Evolutionary conservation across 1,284 basidiomycete species (phyloP), one percentile per base, ranked within the genome.

Genomic region (Ceratobasidium sp.): DNA sequence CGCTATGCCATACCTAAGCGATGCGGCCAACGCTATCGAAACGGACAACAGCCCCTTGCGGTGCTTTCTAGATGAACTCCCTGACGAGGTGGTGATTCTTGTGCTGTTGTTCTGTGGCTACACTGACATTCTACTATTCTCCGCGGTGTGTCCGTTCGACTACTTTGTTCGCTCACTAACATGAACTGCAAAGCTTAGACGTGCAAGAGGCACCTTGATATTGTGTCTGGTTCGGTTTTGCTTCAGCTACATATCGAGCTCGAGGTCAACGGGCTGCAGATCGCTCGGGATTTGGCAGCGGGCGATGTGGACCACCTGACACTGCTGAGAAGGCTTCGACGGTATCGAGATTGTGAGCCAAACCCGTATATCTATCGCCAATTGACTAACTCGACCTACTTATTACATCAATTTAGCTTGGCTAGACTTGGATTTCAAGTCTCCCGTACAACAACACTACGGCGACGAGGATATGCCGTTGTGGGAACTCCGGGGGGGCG

Each of bases 171-270:
- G 3, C n/a, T 19, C 46, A 14, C 31, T 13, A 51, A 22, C 46
- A 1, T 31, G 41, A 29, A 37, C 5, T 6, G 5, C 22, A 22
- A 27, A 51, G 24, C 19, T 2, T 51, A 72, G 69, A 53, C 58
- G 8, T 61, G 48, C 48, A 62, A 34, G 41, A 27, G 46, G 11
- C 19, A 27, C 27, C 13, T 7, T 29, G 34, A 53, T 16, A 34
- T 72, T 37, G 43, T 72, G 27, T 49, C 43, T 16, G 53, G 22
- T 13, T 61, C 58, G 9, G 46, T 27, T 46, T 22, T 13, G 11
- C 29, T 72, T 14, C 69, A 72, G 24, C 48, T 72, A 16, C 31
- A 53, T 9, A 51, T 71, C 37, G 53, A 59, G n/a, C 68, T 71
- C 41, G 54, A 71, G 49, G 53, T 54, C 7, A 71, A 34, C 39